A percentile compares a stretch with the other conserved stretches of the same genome.
Conservation (phyloP, 1,284 basidiomycete species). For the Sanghuangporus weigelae region DNA sequence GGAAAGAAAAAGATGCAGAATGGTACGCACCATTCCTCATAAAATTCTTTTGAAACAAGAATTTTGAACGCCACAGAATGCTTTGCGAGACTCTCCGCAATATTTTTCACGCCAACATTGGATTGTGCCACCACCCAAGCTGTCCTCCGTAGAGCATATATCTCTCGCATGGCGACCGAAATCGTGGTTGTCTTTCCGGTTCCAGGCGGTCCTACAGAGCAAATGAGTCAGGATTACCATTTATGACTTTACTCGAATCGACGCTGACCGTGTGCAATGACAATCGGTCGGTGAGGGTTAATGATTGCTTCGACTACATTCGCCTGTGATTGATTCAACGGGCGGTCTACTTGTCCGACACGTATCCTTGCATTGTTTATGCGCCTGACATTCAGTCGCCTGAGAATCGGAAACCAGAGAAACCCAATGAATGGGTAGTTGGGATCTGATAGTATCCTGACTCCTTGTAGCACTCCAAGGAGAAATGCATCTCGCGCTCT, state of each 20-base stretch:
- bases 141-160: constrained; percentile 5
- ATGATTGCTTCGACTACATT: constrained; percentile 24
- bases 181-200: constrained; percentile 31
- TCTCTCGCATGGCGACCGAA: constrained; percentile 22
- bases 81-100: constrained; percentile 36
- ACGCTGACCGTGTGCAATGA: constrained; percentile 29
- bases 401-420: neutral
- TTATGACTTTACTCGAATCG: neutral
- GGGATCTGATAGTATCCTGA: constrained; percentile 21
- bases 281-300: constrained; percentile 20
- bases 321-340: constrained; percentile 30
- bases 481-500: constrained; percentile 32
- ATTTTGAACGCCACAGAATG: constrained; percentile 36
- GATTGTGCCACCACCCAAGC: constrained; percentile 29
- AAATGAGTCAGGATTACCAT: neutral
- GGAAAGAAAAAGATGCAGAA: neutral
- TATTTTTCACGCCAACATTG: constrained; percentile 45
- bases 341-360: neutral
- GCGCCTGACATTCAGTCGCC: neutral
- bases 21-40: constrained; percentile 37
- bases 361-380: neutral
- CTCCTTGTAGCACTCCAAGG: constrained; percentile 25
- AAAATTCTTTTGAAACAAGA: constrained; percentile 44
- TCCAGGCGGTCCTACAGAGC: constrained; percentile 25
- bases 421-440: constrained; percentile 25